Evolutionary conservation across 2,329 filamentous ascomycete species (phyloP).

Genomic region (Colletotrichum sp.): DNA sequence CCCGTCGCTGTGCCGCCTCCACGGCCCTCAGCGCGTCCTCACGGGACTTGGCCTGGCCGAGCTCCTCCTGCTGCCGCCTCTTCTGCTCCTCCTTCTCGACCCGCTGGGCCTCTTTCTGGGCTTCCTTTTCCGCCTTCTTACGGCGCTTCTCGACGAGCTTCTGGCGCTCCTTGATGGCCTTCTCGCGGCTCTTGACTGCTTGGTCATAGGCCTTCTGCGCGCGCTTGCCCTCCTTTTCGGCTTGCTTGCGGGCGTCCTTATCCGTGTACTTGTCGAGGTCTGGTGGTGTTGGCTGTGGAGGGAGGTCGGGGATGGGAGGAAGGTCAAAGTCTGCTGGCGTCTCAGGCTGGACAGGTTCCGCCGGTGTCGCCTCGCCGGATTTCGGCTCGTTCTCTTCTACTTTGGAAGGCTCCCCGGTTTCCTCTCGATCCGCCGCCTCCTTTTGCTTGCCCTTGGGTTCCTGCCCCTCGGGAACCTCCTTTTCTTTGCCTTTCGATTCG

Average conservation of each 20-base stretch:
- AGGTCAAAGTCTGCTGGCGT: constrained; percentile 29
- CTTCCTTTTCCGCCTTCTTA: constrained; percentile 48
- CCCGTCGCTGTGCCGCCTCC: constrained; percentile 1
- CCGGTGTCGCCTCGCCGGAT: neutral
- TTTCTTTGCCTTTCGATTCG: neutral
- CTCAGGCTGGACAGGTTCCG: neutral
- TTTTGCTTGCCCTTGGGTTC: constrained; percentile 11
- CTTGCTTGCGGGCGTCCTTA: constrained; percentile 69
- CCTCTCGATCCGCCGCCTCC: neutral
- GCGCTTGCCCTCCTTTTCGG: constrained; percentile 70
- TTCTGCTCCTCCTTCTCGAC: constrained; percentile 31
- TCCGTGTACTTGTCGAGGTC: constrained; percentile 65
- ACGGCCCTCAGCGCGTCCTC: constrained; percentile 25
- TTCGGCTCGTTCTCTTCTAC: neutral
- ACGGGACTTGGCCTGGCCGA: constrained; percentile 32
- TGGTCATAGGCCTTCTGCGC: constrained; percentile 69
- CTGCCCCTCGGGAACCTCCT: neutral
- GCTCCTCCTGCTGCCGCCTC: constrained; percentile 32
- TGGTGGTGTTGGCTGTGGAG: constrained; percentile 58
- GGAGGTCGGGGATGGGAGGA: constrained; percentile 52
- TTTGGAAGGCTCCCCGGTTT: neutral
- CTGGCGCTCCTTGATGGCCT: constrained; percentile 65
- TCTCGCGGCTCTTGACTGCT: constrained; percentile 70
- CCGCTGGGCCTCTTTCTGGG: constrained; percentile 40
- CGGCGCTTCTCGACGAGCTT: constrained; percentile 63